Evolutionary conservation across 1,284 basidiomycete genomes (phyloP).

Genomic region (Ustilago bromivora): DNA sequence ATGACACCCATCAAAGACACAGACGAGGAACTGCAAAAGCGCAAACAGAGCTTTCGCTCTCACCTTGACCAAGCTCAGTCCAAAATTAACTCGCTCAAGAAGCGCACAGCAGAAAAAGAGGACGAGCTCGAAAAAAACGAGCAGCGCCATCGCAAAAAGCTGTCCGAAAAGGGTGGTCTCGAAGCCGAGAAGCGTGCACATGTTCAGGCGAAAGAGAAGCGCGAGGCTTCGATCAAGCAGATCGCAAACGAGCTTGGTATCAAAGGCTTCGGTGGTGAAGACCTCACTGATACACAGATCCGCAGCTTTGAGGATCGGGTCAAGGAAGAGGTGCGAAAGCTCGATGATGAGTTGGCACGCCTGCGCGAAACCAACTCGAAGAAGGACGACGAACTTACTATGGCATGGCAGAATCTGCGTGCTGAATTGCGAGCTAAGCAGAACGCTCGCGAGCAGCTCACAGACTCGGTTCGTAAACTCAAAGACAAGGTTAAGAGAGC

Average conservation of each 20-base stretch:
- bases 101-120: constrained; percentile 75
- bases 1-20: constrained; percentile 80
- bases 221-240: constrained; percentile 81
- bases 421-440: constrained; percentile 52
- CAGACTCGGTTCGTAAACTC: constrained; percentile 41
- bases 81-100: constrained; percentile 73
- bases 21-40: constrained; percentile 80
- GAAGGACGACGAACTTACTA: constrained; percentile 46
- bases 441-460: constrained; percentile 49
- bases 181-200: constrained; percentile 71
- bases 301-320: constrained; percentile 75
- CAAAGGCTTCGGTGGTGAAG: constrained; percentile 78
- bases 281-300: constrained; percentile 78
- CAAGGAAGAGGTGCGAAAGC: constrained; percentile 45
- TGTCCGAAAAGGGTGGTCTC: constrained; percentile 66
- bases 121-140: constrained; percentile 70
- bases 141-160: constrained; percentile 40
- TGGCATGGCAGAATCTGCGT: constrained; percentile 51
- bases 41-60: constrained; percentile 79
- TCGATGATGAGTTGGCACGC: constrained; percentile 37
- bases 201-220: constrained; percentile 78
- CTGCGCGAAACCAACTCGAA: constrained; percentile 31
- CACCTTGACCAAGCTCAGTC: constrained; percentile 75
- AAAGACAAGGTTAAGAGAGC: constrained; percentile 51
- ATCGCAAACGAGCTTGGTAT: constrained; percentile 79